phyloP scores from a whole-genome alignment of 352 stramenopile species.

The Phytophthora sp. region DNA sequence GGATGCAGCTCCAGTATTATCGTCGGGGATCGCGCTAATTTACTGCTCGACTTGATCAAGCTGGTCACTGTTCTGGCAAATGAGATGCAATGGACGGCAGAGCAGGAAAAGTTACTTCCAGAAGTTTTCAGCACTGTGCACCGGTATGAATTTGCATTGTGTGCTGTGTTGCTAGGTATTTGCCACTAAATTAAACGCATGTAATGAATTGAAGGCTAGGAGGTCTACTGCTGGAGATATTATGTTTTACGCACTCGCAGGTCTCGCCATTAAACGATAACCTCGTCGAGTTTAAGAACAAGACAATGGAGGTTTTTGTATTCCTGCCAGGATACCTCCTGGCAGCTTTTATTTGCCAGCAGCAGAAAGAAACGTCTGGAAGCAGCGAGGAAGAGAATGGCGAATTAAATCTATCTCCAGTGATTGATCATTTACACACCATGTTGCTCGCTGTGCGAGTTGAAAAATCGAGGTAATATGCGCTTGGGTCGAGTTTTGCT shows the following conservation, averaged over 20 bases:
- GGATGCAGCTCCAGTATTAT: constrained; percentile 21
- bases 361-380: too few relatives aligned
- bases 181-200: too few relatives aligned
- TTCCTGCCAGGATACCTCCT: constrained; percentile 52
- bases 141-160: constrained; percentile 16
- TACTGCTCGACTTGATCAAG: constrained; percentile 65
- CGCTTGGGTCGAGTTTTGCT: not conserved
- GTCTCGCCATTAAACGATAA: constrained; percentile 35
- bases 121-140: constrained; percentile 34
- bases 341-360: constrained; percentile 50
- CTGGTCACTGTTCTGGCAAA: constrained; percentile 66
- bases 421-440: constrained; percentile 55
- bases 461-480: constrained; percentile 59
- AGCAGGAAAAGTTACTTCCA: constrained; percentile 32
- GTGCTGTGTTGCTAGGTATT: too few relatives aligned
- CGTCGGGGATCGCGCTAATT: constrained; percentile 21
- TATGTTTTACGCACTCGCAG: constrained; percentile 33
- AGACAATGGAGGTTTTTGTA: constrained; percentile 69
- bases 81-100: constrained; percentile 50
- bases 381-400: not conserved
- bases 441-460: constrained; percentile 65
- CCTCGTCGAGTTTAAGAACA: constrained; percentile 67
- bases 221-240: constrained; percentile 49
- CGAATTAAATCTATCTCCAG: constrained; percentile 17
- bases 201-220: constrained; percentile 36